phyloP scores from a whole-genome alignment of 345 rosid species.

The Geranium rotundifolium region DNA sequence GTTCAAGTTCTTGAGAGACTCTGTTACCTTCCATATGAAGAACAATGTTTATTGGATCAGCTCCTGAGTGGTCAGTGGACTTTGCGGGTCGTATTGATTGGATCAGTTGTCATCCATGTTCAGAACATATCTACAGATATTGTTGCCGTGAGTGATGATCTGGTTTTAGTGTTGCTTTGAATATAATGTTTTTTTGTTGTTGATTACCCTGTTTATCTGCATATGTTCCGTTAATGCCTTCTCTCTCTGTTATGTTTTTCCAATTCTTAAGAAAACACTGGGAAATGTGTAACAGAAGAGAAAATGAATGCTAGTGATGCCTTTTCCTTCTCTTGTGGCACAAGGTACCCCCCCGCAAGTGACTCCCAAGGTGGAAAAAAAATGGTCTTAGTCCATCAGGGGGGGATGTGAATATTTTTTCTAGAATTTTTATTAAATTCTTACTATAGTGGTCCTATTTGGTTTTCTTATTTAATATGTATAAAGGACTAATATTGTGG shows the following conservation, averaged over 20 bases:
- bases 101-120: slow-evolving; percentile 5
- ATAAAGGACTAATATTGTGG: too few relatives aligned
- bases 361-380: too few relatives aligned
- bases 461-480: too few relatives aligned
- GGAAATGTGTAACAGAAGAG: too few relatives aligned
- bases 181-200: background rate
- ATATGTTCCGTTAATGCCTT: background rate
- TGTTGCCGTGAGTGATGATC: slow-evolving; percentile 25
- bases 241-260: background rate
- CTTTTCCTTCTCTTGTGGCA: too few relatives aligned
- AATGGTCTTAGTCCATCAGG: too few relatives aligned
- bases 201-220: background rate
- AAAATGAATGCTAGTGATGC: too few relatives aligned
- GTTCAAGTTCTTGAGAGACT: slow-evolving; percentile 47
- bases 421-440: too few relatives aligned
- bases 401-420: too few relatives aligned
- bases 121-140: slow-evolving; percentile 7
- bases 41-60: slow-evolving; percentile 51
- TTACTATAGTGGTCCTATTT: too few relatives aligned
- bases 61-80: slow-evolving; percentile 71
- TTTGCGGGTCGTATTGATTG: slow-evolving; percentile 46
- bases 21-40: slow-evolving; percentile 42
- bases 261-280: too few relatives aligned
- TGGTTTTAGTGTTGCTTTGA: background rate
- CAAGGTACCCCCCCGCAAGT: too few relatives aligned